Percentiles rank a stretch among this genome's conserved stretches.
These are phyloP conservation scores for Kuraishia borneana DNA, from an alignment of 805 yeast genomes.

Conservation along the genomic window DNA sequence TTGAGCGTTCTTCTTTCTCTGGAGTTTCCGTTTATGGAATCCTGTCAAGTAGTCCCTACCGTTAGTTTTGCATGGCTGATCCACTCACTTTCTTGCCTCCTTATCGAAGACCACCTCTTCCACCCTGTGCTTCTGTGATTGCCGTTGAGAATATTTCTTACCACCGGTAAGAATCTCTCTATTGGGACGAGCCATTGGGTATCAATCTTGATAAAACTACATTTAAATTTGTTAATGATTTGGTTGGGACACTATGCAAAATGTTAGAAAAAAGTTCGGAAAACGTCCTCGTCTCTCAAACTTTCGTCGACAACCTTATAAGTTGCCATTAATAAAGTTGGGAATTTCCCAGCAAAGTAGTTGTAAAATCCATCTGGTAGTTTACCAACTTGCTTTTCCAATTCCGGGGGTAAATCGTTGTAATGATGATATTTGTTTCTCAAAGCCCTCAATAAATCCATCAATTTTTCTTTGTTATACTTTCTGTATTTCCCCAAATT, in stretches of 20 bases:
- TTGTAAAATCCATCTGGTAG: constrained; percentile 76
- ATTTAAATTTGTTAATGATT: too few species aligned
- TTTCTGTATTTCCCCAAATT: constrained; percentile 88
- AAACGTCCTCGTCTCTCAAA: constrained; percentile 52
- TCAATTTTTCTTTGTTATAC: constrained; percentile 64
- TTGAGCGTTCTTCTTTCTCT: constrained; percentile 79
- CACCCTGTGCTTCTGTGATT: constrained; percentile 54
- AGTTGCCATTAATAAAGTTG: constrained; percentile 64
- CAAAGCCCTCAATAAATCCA: constrained; percentile 82
- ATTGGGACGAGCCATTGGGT: constrained; percentile 40
- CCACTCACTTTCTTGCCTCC: constrained; percentile 44
- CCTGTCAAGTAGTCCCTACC: constrained; percentile 72
- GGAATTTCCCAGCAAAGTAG: constrained; percentile 69
- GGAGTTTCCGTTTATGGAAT: constrained; percentile 86
- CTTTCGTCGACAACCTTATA: constrained; percentile 50
- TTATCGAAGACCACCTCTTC: constrained; percentile 81
- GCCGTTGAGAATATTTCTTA: constrained; percentile 62
- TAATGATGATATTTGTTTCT: constrained; percentile 93
- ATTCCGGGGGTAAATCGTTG: constrained; percentile 69
- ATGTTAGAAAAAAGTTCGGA: constrained; percentile 28
- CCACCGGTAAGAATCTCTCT: constrained; percentile 87
- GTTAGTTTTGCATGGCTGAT: constrained; percentile 7
- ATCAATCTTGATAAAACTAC: too few species aligned
- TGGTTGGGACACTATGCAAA: too few species aligned
- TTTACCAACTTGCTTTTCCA: constrained; percentile 60